Base-by-base conservation (phyloP, 345 rosid genomes). In the Populus deltoides region DNA sequence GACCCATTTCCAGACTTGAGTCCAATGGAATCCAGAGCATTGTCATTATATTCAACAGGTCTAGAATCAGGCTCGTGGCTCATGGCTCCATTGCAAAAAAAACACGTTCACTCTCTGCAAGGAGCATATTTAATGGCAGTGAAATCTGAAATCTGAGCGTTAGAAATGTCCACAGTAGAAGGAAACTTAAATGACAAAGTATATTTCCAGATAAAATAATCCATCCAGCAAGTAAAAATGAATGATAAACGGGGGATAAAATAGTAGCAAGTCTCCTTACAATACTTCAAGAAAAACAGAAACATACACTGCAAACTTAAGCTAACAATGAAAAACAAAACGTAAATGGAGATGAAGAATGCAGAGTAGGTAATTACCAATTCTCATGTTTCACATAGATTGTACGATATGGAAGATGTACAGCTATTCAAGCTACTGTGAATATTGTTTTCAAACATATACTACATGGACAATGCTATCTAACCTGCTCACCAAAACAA, bases 31-130 rank as follows among this genome's bases (percentile, higher is more conserved):
- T 85, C 87, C 69, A 80, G 22, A 22, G 71, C 82, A 83, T 78
- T 83, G 22, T 85, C 81, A 74, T 43, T 17, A 53, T 81, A 75
- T 77, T 83, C 88, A 67, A 77, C 85, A 62, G 57, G 62, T 76
- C 85, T 89, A 41, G 82, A 29, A 36, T 74, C 79, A 45, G 83
- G 71, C 77, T 83, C 86, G 72, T 31, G 79, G 67, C 78, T 85
- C 41, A 76, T 83, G 36, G 84, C 76, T 77, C 85, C 76, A 78
- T 81, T 85, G 79, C 74, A 77, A 79, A 83, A 51, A 41, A 45
- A 41, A 68, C 83, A 35, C 81, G 85, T 77, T 90, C 90, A 65
- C 84, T 79, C 71, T 90, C 99, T 94, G 92, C 81, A 82, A 77
- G 11, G 11, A 29, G 38, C 47, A 29, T 6, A 80, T 68, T 29